phyloP scores from a whole-genome alignment of 345 rosid genomes.

The Populus pruinosa region DNA sequence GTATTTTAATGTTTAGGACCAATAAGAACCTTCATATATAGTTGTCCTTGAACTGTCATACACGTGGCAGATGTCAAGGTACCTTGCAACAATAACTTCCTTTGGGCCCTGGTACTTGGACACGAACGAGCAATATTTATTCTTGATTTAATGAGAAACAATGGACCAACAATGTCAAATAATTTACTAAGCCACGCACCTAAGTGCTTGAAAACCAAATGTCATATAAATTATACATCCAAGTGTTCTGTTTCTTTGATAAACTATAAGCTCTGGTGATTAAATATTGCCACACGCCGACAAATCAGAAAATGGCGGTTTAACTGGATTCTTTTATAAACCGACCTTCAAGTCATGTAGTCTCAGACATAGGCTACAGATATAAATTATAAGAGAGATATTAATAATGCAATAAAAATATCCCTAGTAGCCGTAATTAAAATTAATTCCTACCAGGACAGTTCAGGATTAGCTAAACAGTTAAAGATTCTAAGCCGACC shows the following conservation, averaged over 20 bases:
- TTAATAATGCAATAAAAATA: not conserved
- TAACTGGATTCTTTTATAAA: constrained; percentile 26
- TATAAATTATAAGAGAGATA: not conserved
- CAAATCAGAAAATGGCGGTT: constrained; percentile 48
- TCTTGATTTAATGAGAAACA: not conserved
- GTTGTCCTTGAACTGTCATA: constrained; percentile 39
- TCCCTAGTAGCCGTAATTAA: not conserved
- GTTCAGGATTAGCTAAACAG: constrained; percentile 32
- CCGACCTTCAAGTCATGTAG: constrained; percentile 34
- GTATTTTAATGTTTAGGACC: not conserved
- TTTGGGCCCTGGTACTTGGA: constrained; percentile 24
- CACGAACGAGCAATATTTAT: not conserved
- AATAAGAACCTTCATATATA: not conserved
- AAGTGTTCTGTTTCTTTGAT: not conserved
- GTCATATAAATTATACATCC: constrained; percentile 1
- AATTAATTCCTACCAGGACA: constrained; percentile 10
- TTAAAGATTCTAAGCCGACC: constrained; percentile 42
- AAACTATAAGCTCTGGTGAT: not conserved
- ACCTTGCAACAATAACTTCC: constrained; percentile 8
- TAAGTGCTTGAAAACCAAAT: not conserved
- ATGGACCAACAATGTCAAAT: constrained; percentile 27
- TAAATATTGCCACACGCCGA: constrained; percentile 34
- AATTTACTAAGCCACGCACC: constrained; percentile 12
- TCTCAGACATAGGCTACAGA: constrained; percentile 14
- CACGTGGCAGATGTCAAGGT: constrained; percentile 36